These are phyloP conservation scores for Pestalotiopsis sp. DNA, from an alignment of 2,329 filamentous ascomycete genomes.

Conservation along the genomic window DNA sequence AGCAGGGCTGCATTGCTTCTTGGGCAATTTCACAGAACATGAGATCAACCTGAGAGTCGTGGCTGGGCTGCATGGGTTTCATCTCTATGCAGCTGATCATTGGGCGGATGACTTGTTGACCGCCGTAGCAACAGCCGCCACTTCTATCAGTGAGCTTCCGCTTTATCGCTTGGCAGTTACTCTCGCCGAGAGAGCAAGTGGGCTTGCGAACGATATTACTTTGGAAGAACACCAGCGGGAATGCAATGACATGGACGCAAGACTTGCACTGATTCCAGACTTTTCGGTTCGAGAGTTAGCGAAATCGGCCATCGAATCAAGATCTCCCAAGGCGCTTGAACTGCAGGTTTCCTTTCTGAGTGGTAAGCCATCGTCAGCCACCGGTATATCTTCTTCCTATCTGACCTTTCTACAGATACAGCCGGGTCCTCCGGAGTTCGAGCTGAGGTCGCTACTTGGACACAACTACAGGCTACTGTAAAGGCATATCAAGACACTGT, in stretches of 20 bases:
- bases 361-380: background rate
- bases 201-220: background rate
- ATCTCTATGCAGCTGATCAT: conserved; percentile 32
- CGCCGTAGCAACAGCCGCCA: background rate
- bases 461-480: background rate
- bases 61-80: conserved; percentile 32
- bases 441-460: fast-evolving
- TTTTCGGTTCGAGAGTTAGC: background rate
- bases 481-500: conserved; percentile 15
- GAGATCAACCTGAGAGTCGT: conserved; percentile 21
- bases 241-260: background rate
- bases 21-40: background rate
- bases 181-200: background rate
- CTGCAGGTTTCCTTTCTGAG: background rate
- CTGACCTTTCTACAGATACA: background rate
- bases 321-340: background rate
- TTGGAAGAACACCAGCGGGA: too few species aligned
- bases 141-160: too few species aligned
- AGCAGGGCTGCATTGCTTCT: conserved; percentile 24
- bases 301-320: background rate
- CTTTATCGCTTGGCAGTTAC: background rate
- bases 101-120: conserved; percentile 33
- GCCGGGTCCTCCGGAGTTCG: background rate
- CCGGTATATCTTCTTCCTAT: too few species aligned
- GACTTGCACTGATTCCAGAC: background rate